Evolutionary conservation across 2,329 filamentous ascomycete genomes (phyloP).

Genomic region (Rhynchosporium secalis): DNA sequence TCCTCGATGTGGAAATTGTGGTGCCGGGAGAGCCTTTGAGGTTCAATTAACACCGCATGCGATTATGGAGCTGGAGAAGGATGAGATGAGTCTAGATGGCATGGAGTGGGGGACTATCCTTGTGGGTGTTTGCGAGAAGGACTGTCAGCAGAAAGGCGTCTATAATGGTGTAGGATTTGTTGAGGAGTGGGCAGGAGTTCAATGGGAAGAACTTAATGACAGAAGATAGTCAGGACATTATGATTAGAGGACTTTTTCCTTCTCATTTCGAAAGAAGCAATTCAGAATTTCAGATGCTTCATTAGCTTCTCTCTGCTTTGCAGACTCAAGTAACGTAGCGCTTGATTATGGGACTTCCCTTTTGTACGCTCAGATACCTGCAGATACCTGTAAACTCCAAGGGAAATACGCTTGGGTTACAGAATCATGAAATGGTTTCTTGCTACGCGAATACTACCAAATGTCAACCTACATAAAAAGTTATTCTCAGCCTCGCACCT

Average conservation of each 20-base stretch:
- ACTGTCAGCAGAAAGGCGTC: slow-evolving; percentile 67
- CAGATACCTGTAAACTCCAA: too few relatives aligned
- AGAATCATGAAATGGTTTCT: too few relatives aligned
- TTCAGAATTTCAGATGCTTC: background rate
- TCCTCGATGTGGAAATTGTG: slow-evolving; percentile 76
- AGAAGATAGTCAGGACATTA: slow-evolving; percentile 11
- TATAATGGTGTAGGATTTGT: slow-evolving; percentile 69
- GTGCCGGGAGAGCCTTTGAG: slow-evolving; percentile 77
- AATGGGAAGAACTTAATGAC: slow-evolving; percentile 78
- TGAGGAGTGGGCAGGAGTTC: slow-evolving; percentile 97
- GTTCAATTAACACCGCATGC: slow-evolving; percentile 88
- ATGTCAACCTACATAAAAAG: too few relatives aligned
- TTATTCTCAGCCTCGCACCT: too few relatives aligned
- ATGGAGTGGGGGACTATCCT: slow-evolving; percentile 99
- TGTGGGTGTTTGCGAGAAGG: slow-evolving; percentile 76
- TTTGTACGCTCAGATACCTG: too few relatives aligned
- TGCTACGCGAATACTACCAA: too few relatives aligned
- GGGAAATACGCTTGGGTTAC: too few relatives aligned
- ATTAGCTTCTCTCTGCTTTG: too few relatives aligned
- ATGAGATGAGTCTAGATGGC: slow-evolving; percentile 70
- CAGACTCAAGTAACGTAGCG: too few relatives aligned
- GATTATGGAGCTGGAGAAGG: slow-evolving; percentile 83
- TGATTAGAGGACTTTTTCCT: background rate
- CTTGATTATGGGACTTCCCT: too few relatives aligned
- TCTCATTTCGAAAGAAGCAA: background rate